Evolutionary conservation across 2,329 filamentous ascomycete genomes (phyloP).

Genomic region (Phialophora verrucosa): DNA sequence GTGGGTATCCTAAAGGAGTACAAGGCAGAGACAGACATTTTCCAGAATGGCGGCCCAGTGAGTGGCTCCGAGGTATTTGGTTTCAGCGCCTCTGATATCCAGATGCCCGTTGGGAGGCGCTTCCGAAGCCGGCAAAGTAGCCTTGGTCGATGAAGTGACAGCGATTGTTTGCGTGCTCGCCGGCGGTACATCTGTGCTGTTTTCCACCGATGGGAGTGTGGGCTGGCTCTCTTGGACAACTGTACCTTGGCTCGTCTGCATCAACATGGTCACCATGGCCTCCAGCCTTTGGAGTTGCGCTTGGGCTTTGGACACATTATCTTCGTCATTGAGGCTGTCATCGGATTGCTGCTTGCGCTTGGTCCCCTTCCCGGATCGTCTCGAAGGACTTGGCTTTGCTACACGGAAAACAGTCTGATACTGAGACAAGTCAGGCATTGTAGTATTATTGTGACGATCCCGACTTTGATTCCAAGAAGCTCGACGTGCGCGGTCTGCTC

Average conservation of each 20-base stretch:
- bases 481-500: too few relatives aligned
- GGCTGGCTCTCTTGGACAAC: background rate
- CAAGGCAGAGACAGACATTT: constrained; percentile 36
- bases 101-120: constrained; percentile 13
- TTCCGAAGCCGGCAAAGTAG: background rate
- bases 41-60: constrained; percentile 51
- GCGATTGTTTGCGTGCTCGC: background rate
- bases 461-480: background rate
- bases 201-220: background rate
- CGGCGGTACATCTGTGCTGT: background rate
- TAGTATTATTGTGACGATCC: background rate
- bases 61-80: constrained; percentile 45
- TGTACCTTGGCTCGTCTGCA: constrained; percentile 11
- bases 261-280: constrained; percentile 20
- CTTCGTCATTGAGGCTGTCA: background rate
- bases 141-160: background rate
- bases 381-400: constrained; percentile 8
- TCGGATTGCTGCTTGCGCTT: constrained; percentile 9
- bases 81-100: constrained; percentile 14
- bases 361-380: background rate
- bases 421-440: constrained; percentile 17
- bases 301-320: constrained; percentile 24
- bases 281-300: constrained; percentile 21
- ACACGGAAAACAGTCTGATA: constrained; percentile 23
- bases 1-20: background rate